A percentile compares a stretch with the other conserved stretches of the same genome.
Evolutionary conservation across 352 stramenopile species (phyloP).

Genomic region (Halophytophthora batemanensis): DNA sequence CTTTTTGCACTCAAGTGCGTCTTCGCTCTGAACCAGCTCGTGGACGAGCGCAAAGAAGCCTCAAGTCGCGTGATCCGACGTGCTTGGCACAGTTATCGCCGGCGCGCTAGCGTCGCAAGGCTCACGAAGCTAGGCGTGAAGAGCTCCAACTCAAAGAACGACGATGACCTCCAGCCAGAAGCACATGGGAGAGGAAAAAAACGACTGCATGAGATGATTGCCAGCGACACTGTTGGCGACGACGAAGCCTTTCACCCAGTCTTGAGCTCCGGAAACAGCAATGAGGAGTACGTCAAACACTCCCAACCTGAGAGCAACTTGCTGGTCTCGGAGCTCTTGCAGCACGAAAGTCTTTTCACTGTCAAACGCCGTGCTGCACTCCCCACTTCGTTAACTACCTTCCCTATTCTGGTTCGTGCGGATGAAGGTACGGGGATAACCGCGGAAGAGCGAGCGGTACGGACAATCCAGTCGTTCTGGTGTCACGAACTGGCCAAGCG

Average conservation of each 20-base stretch:
- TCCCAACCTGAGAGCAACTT: neutral
- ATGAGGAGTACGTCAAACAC: too few species aligned
- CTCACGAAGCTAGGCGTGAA: too few species aligned
- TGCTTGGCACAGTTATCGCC: conserved; percentile 10
- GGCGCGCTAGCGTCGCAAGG: neutral
- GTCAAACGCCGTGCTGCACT: neutral
- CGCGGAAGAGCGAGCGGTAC: neutral
- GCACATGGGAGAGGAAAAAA: too few species aligned
- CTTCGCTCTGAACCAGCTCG: conserved; percentile 1
- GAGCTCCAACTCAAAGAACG: too few species aligned
- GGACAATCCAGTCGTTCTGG: conserved; percentile 7
- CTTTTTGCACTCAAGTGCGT: conserved; percentile 1
- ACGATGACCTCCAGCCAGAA: too few species aligned
- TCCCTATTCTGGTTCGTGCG: too few species aligned
- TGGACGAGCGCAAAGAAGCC: conserved; percentile 1
- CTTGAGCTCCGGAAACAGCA: too few species aligned
- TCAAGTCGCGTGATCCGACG: conserved; percentile 12
- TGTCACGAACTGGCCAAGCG: neutral
- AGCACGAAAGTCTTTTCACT: conserved; percentile 1
- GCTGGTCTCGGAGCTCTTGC: neutral
- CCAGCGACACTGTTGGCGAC: too few species aligned
- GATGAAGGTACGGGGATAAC: neutral
- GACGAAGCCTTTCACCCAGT: too few species aligned
- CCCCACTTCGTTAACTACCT: neutral
- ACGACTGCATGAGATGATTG: too few species aligned